phyloP scores from a whole-genome alignment of 2,329 filamentous ascomycete genomes.

The Neurospora sp. region DNA sequence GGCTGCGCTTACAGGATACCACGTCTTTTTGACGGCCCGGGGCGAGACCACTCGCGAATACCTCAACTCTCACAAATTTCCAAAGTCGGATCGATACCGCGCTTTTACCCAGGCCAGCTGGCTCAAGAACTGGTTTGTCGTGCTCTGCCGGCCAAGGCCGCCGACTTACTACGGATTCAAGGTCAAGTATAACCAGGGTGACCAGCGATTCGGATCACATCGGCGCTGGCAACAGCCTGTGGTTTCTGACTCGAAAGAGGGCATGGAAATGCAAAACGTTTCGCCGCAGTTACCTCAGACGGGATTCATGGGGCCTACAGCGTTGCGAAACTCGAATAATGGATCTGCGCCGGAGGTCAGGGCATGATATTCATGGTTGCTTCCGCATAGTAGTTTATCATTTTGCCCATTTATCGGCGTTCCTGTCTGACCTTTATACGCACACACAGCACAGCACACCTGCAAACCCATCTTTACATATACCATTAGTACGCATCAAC shows the following conservation, averaged over 20 bases:
- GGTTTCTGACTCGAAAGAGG: slow-evolving; percentile 37
- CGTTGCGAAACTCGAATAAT: slow-evolving; percentile 27
- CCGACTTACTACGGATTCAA: slow-evolving; percentile 91
- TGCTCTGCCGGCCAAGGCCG: slow-evolving; percentile 72
- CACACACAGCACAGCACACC: neutral
- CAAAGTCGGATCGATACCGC: slow-evolving; percentile 81
- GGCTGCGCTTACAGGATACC: slow-evolving; percentile 73
- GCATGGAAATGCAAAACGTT: slow-evolving; percentile 66
- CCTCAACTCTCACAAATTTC: slow-evolving; percentile 90
- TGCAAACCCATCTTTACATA: neutral
- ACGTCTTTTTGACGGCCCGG: slow-evolving; percentile 80
- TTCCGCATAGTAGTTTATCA: neutral
- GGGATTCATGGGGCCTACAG: slow-evolving; percentile 45
- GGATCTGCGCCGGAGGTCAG: neutral
- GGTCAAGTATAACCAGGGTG: slow-evolving; percentile 62
- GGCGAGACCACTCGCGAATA: slow-evolving; percentile 96
- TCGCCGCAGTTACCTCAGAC: slow-evolving; percentile 24
- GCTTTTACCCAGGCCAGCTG: slow-evolving; percentile 75
- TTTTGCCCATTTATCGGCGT: neutral
- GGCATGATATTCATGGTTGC: neutral
- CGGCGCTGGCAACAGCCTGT: slow-evolving; percentile 28
- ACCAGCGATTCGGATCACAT: slow-evolving; percentile 63
- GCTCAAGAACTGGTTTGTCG: slow-evolving; percentile 69
- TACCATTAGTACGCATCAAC: neutral
- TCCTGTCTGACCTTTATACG: neutral